Conservation (phyloP, 2,329 filamentous ascomycete species). For the Colletotrichum sp. region DNA sequence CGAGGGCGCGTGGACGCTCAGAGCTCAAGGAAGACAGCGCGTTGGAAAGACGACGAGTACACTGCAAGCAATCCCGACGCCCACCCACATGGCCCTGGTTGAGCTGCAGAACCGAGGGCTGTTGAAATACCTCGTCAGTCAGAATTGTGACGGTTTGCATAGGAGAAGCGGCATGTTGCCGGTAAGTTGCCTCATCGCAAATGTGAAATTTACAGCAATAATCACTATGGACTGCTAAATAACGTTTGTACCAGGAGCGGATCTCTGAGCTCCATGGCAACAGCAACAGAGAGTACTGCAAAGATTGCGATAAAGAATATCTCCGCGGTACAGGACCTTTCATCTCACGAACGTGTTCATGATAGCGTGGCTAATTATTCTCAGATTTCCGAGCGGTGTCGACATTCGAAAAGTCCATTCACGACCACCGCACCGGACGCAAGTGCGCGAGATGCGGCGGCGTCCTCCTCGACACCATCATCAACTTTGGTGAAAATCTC, state of each 20-base stretch:
- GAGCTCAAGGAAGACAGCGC: conserved; percentile 42
- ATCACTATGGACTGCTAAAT: neutral
- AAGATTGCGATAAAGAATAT: conserved; percentile 49
- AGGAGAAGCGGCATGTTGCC: conserved; percentile 50
- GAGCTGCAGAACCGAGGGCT: conserved; percentile 44
- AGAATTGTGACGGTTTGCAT: conserved; percentile 51
- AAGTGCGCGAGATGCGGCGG: conserved; percentile 45
- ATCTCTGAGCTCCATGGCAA: conserved; percentile 55
- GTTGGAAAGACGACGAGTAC: conserved; percentile 37
- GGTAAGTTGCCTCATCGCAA: conserved; percentile 25
- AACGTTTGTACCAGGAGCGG: conserved; percentile 31
- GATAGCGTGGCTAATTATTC: too few relatives aligned
- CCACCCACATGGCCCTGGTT: conserved; percentile 51
- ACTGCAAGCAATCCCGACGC: conserved; percentile 48
- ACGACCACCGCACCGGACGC: conserved; percentile 51
- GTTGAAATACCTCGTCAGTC: conserved; percentile 48
- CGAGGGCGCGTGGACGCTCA: conserved; percentile 49
- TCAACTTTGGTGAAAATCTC: conserved; percentile 48
- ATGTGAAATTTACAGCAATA: too few relatives aligned
- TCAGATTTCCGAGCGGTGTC: conserved; percentile 49
- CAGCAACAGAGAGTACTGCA: conserved; percentile 49
- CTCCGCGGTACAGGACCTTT: conserved; percentile 34
- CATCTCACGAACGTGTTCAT: too few relatives aligned
- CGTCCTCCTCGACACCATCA: conserved; percentile 45
- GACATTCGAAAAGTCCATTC: conserved; percentile 43